Evolutionary conservation across 2,329 filamentous ascomycete genomes (phyloP), one percentile per base, ranked within the genome.

Genomic region (Xylaria sp.): DNA sequence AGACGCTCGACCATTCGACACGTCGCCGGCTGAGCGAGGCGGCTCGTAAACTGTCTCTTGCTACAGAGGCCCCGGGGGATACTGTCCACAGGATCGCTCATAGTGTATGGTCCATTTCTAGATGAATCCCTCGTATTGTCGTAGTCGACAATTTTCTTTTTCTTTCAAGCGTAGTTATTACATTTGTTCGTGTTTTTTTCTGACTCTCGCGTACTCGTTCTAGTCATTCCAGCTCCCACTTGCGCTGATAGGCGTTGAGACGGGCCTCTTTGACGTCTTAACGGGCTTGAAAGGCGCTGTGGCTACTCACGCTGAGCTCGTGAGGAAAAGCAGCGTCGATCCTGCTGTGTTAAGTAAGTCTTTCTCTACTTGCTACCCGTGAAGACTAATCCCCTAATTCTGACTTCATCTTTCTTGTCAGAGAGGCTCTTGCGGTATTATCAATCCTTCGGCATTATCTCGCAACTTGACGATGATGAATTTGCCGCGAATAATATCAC

Each of bases 401-500:
- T 54, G 28, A 54, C 51, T 32, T 34, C 0, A 8, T 15, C 28
- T 52, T 37, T 2, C 4, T 4, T 46, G 7, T 6, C 23, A 76
- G 75, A 69, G 41, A 59, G 74, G 10, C 63, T 76, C 8, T 37
- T 76, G 13, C 70, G 75, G 13, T 76, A 74, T 32, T 75, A 75
- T 54, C 74, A 76, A 25, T 72, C 74, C 3, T 66, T 71, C 32
- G 73, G 70, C 2, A 73, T 76, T 39, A 41, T 75, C 10, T 68
- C 68, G 6, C 74, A 75, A n/a, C 61, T 56, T 1, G 61, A 32
- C 13, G 62, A 72, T 20, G 72, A 73, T 32, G 23, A 41, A 5
- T 76, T 73, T 56, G 25, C 57, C 5, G 64, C 74, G 20, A 76
- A 70, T 46, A 75, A 73, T 46, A 64, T 75, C 41, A 76, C 75